Evolutionary conservation across 2,329 filamentous ascomycete genomes (phyloP).

Genomic region (Kalmusia sp.): DNA sequence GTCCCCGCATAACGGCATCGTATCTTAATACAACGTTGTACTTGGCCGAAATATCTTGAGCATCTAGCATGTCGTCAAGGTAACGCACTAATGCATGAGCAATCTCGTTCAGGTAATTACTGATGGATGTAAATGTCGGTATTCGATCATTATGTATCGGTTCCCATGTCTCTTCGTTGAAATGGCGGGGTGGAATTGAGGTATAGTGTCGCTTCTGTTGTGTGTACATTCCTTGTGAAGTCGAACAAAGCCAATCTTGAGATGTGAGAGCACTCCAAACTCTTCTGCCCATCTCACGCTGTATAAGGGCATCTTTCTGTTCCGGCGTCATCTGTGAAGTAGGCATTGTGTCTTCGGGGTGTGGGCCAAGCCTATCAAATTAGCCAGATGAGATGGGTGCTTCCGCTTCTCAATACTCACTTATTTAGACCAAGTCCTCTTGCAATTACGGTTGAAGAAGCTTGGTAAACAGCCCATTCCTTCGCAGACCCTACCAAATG

Average conservation of each 20-base stretch:
- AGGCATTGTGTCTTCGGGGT: conserved; percentile 32
- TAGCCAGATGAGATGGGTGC: not conserved
- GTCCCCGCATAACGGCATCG: conserved; percentile 47
- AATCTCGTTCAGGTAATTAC: conserved; percentile 44
- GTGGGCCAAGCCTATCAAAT: conserved; percentile 25
- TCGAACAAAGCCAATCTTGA: conserved; percentile 54
- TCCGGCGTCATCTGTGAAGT: conserved; percentile 21
- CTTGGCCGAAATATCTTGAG: conserved; percentile 42
- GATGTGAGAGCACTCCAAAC: conserved; percentile 49
- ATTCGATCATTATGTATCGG: conserved; percentile 22
- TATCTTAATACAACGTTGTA: conserved; percentile 51
- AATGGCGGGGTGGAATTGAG: conserved; percentile 41
- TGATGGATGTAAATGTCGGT: conserved; percentile 40
- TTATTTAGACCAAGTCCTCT: conserved; percentile 56
- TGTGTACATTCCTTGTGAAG: conserved; percentile 49
- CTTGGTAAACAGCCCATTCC: conserved; percentile 55
- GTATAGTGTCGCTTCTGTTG: conserved; percentile 47
- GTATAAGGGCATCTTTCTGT: conserved; percentile 35
- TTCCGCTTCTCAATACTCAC: conserved; percentile 9
- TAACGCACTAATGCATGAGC: conserved; percentile 47
- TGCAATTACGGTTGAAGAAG: conserved; percentile 55
- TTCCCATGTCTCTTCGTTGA: conserved; percentile 45
- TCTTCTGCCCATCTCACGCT: conserved; percentile 49
- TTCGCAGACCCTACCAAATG: conserved; percentile 59
- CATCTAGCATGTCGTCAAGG: conserved; percentile 46